These are phyloP conservation scores for Pulveroboletus sp. DNA, from an alignment of 768 basidiomycete genomes.

Conservation along the genomic window DNA sequence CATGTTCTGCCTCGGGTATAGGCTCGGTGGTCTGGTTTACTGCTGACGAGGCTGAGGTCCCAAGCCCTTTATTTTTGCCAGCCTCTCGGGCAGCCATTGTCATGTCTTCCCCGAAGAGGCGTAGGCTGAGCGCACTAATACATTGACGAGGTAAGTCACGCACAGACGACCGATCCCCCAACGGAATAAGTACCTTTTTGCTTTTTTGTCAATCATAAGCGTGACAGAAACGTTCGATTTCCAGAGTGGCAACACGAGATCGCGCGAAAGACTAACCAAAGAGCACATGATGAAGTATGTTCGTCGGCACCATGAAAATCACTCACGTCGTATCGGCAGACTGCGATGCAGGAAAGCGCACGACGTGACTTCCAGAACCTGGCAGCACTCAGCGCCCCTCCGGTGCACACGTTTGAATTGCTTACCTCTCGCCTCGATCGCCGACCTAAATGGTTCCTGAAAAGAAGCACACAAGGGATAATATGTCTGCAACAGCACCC, in stretches of 20 bases:
- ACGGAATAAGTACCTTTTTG: constrained; percentile 68
- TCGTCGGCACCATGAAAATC: background rate
- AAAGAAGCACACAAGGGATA: constrained; percentile 77
- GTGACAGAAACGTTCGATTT: constrained; percentile 85
- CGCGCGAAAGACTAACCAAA: constrained; percentile 59
- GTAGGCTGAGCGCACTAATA: constrained; percentile 78
- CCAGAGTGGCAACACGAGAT: constrained; percentile 93
- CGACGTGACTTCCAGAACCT: constrained; percentile 73
- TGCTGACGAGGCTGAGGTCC: background rate
- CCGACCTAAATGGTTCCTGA: constrained; percentile 52
- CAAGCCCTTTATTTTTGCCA: constrained; percentile 20
- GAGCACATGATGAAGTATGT: background rate
- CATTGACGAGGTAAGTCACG: background rate
- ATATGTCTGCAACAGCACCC: constrained; percentile 68
- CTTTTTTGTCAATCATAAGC: constrained; percentile 95
- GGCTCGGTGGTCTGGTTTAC: background rate
- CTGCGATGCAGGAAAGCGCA: constrained; percentile 60
- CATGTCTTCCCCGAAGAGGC: constrained; percentile 81
- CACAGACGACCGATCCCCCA: too few relatives aligned
- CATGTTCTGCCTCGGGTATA: constrained; percentile 3
- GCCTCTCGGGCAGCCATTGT: constrained; percentile 48
- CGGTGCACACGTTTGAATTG: constrained; percentile 30
- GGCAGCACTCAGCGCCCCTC: background rate
- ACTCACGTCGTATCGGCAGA: constrained; percentile 55
- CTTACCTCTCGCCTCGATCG: constrained; percentile 53